These are phyloP conservation scores for Fusarium mexicanum DNA, from an alignment of 2,329 filamentous ascomycete genomes.

Conservation along the genomic window DNA sequence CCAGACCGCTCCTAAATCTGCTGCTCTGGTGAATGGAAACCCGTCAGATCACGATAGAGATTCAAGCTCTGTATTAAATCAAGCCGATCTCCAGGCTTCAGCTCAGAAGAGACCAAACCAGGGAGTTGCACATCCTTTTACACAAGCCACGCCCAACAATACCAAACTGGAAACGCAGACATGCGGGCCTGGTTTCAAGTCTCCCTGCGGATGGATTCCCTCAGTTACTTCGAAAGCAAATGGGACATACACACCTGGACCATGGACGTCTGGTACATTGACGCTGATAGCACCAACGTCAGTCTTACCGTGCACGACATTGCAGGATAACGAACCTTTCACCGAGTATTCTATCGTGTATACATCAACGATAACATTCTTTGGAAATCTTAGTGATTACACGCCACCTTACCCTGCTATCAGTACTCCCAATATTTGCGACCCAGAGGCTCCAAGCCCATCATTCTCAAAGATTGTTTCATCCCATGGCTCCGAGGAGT, in stretches of 20 bases:
- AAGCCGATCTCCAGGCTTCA: not conserved
- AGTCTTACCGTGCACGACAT: slow-evolving; percentile 48
- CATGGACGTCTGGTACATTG: slow-evolving; percentile 4
- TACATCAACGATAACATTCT: slow-evolving; percentile 61
- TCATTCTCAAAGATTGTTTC: not conserved
- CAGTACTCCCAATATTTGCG: slow-evolving; percentile 52
- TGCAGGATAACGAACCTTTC: slow-evolving; percentile 43
- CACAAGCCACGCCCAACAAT: slow-evolving; percentile 2
- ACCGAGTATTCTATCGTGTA: slow-evolving; percentile 58
- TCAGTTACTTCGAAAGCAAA: slow-evolving; percentile 27
- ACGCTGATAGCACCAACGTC: slow-evolving; percentile 29
- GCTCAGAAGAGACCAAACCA: slow-evolving; percentile 18
- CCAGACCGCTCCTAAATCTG: not conserved
- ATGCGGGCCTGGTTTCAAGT: not conserved
- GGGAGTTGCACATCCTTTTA: not conserved
- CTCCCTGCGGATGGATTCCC: slow-evolving; percentile 5
- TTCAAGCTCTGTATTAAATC: not conserved
- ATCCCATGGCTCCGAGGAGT: not conserved
- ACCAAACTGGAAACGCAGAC: slow-evolving; percentile 1
- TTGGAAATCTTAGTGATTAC: slow-evolving; percentile 57
- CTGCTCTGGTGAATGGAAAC: not conserved
- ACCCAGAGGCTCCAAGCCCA: slow-evolving; percentile 13
- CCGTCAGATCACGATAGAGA: not conserved
- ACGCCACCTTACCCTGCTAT: slow-evolving; percentile 57
- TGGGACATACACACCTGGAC: slow-evolving; percentile 14